Conservation (phyloP, 345 rosid genomes). For the Murraya paniculata region DNA sequence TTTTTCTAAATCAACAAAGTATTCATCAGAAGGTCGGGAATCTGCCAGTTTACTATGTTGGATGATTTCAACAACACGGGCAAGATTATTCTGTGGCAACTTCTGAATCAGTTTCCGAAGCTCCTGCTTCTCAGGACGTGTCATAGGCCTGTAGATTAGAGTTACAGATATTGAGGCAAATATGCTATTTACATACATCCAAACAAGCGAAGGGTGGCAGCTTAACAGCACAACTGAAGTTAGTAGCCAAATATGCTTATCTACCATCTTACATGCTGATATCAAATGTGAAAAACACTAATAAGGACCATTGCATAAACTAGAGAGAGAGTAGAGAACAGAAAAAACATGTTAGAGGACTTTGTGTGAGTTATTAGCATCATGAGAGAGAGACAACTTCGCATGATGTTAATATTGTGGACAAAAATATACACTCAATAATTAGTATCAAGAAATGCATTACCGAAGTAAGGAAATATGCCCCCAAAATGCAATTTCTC, state of each 20-base stretch:
- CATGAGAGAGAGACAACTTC: background rate
- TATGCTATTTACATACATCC: background rate
- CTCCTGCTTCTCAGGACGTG: constrained; percentile 40
- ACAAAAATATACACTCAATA: no score
- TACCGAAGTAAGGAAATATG: background rate
- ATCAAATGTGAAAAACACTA: background rate
- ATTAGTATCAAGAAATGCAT: no score
- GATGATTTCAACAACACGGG: constrained; percentile 44
- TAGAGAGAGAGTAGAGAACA: background rate
- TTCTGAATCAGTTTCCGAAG: constrained; percentile 45
- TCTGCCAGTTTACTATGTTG: constrained; percentile 18
- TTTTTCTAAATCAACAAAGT: constrained; percentile 41
- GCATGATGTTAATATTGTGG: background rate
- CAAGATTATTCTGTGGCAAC: constrained; percentile 44
- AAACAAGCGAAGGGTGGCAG: background rate
- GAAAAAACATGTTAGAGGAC: background rate
- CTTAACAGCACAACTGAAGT: background rate
- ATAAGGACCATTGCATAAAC: background rate
- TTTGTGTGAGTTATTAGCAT: background rate
- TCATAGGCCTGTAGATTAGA: constrained; percentile 47
- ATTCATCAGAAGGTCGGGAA: constrained; percentile 17
- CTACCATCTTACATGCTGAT: background rate
- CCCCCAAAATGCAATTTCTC: background rate
- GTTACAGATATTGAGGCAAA: constrained; percentile 5
- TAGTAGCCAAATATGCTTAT: background rate